Percentiles rank a stretch among this genome's conserved stretches.
Evolutionary conservation across 2,329 filamentous ascomycete genomes (phyloP).

Genomic region (Colletotrichum lupini): DNA sequence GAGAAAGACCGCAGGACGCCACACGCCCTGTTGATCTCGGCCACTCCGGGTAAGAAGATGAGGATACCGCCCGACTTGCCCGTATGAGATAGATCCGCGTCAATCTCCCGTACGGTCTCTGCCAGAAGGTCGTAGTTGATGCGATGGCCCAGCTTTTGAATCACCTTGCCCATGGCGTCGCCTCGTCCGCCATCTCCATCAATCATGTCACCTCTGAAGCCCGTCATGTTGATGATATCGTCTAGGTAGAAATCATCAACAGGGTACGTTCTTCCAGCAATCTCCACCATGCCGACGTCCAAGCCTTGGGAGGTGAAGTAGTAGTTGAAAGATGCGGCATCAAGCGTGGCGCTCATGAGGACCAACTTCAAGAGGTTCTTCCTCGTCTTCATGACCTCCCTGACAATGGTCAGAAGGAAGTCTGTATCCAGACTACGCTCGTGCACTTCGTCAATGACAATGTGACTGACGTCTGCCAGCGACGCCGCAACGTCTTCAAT

Average conservation of each 20-base stretch:
- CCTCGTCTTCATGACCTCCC: slow-evolving; percentile 80
- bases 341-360: slow-evolving; percentile 95
- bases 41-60: slow-evolving; percentile 93
- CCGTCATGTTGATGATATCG: slow-evolving; percentile 84
- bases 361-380: slow-evolving; percentile 88
- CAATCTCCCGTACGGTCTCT: slow-evolving; percentile 83
- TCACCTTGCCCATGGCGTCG: slow-evolving; percentile 73
- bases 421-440: slow-evolving; percentile 95
- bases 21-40: slow-evolving; percentile 88
- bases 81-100: slow-evolving; percentile 74
- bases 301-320: slow-evolving; percentile 81
- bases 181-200: slow-evolving; percentile 57
- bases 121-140: slow-evolving; percentile 93
- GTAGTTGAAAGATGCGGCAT: slow-evolving; percentile 83
- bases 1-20: slow-evolving; percentile 71
- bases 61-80: slow-evolving; percentile 85
- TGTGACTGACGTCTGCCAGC: slow-evolving; percentile 89
- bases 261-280: slow-evolving; percentile 88
- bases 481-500: slow-evolving; percentile 84
- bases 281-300: slow-evolving; percentile 84
- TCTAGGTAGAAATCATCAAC: slow-evolving; percentile 92
- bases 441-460: slow-evolving; percentile 97
- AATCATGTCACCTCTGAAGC: slow-evolving; percentile 68
- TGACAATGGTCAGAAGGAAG: slow-evolving; percentile 87
- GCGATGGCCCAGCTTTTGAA: slow-evolving; percentile 79